phyloP scores from a whole-genome alignment of 495 filamentous ascomycete genomes.

The Aspergillus asperescens region DNA sequence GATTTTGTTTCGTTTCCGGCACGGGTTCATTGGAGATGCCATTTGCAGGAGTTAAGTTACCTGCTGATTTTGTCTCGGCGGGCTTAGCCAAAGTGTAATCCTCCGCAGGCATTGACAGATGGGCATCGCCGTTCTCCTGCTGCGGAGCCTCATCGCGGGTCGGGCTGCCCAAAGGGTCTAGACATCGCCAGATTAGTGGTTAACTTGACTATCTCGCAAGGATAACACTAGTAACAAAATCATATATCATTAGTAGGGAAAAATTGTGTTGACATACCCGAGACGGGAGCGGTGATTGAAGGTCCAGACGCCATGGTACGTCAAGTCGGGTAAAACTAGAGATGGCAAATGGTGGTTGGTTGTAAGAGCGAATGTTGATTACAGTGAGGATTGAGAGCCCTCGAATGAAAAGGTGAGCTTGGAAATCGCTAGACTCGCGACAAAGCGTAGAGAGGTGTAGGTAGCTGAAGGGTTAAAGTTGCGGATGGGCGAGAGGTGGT shows the following conservation, averaged over 20 bases:
- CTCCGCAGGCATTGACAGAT: background rate
- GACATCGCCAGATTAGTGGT: background rate
- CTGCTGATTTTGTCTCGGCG: constrained; percentile 12
- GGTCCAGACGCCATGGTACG: constrained; percentile 28
- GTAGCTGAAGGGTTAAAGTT: constrained; percentile 22
- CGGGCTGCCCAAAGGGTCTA: constrained; percentile 4
- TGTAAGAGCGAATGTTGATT: no score
- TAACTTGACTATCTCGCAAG: background rate
- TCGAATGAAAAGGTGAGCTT: background rate
- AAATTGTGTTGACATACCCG: constrained; percentile 21
- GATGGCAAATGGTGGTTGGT: background rate
- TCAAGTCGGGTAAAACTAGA: background rate
- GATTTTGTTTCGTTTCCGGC: constrained; percentile 12
- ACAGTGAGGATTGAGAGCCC: background rate
- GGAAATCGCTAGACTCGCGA: background rate
- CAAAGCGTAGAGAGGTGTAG: constrained; percentile 6
- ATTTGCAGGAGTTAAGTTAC: constrained; percentile 2
- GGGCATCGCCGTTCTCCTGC: constrained; percentile 7
- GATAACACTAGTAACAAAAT: background rate
- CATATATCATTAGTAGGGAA: background rate
- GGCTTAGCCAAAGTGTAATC: background rate
- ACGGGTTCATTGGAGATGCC: background rate
- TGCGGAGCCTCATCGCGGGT: background rate
- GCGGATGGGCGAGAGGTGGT: constrained; percentile 15
- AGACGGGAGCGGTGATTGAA: constrained; percentile 10